A percentile compares a stretch with the other conserved stretches of the same genome.
Evolutionary conservation across 768 basidiomycete genomes (phyloP).

Genomic region (Suillus decipiens): DNA sequence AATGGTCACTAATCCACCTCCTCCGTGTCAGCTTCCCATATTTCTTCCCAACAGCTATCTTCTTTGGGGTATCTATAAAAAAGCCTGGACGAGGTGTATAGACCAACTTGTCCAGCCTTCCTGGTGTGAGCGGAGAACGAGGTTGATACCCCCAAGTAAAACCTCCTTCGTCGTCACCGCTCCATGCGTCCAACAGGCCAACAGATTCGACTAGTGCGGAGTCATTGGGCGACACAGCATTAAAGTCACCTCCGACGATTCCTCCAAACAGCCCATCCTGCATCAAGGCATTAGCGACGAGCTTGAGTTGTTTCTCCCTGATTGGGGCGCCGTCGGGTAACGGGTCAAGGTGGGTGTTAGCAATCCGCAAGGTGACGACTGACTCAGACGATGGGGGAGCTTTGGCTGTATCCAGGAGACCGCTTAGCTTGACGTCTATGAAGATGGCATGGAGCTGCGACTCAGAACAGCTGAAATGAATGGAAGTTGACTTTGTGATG

Average conservation of each 20-base stretch:
- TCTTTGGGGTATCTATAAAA: constrained; percentile 47
- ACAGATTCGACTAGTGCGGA: constrained; percentile 37
- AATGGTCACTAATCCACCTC: constrained; percentile 61
- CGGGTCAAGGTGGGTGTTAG: constrained; percentile 72
- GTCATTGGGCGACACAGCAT: constrained; percentile 50
- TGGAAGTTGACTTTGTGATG: constrained; percentile 41
- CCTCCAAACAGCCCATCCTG: constrained; percentile 47
- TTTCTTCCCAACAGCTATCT: constrained; percentile 53
- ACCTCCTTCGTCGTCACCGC: constrained; percentile 39
- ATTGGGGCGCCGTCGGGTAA: constrained; percentile 42
- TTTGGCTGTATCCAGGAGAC: not conserved
- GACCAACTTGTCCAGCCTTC: constrained; percentile 60
- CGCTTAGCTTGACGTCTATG: constrained; percentile 46
- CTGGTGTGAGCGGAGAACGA: constrained; percentile 40
- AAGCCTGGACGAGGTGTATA: constrained; percentile 48
- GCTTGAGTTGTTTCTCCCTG: constrained; percentile 44
- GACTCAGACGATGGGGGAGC: constrained; percentile 29
- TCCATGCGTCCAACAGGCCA: constrained; percentile 58
- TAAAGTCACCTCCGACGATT: constrained; percentile 65
- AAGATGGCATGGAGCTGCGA: constrained; percentile 53
- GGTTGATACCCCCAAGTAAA: constrained; percentile 69
- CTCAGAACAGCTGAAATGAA: constrained; percentile 47
- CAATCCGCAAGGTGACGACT: constrained; percentile 47
- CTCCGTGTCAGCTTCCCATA: constrained; percentile 29
- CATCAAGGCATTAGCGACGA: constrained; percentile 47